Evolutionary conservation across 2,329 filamentous ascomycete species (phyloP).

Genomic region (Aspergillus ruber): DNA sequence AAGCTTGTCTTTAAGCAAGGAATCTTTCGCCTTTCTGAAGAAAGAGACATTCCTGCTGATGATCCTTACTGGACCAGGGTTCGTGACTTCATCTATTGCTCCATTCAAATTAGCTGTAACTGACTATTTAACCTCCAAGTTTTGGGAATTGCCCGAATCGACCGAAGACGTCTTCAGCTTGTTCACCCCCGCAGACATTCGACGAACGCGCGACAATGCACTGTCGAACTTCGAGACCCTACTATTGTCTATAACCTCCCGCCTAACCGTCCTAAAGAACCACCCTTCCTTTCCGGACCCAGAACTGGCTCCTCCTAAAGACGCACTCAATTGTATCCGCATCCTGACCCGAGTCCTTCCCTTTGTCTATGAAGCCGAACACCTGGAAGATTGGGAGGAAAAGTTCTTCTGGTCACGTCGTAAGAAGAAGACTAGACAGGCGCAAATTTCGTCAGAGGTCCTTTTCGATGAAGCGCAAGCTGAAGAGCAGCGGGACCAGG

Average conservation of each 20-base stretch:
- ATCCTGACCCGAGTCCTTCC: constrained; percentile 84
- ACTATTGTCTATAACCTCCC: constrained; percentile 73
- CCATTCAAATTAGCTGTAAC: constrained; percentile 15
- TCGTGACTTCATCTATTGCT: constrained; percentile 32
- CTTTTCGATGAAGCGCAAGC: constrained; percentile 72
- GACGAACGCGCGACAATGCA: constrained; percentile 76
- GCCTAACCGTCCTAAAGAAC: constrained; percentile 73
- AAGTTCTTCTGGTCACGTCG: constrained; percentile 83
- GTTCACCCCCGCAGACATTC: constrained; percentile 82
- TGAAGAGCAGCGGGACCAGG: constrained; percentile 45
- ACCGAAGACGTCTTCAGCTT: constrained; percentile 95
- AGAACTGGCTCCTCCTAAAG: constrained; percentile 72
- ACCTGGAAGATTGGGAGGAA: constrained; percentile 78
- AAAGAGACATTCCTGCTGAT: constrained; percentile 76
- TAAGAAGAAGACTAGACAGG: constrained; percentile 63
- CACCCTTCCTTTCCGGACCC: constrained; percentile 86
- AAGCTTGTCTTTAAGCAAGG: constrained; percentile 98
- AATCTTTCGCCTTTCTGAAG: constrained; percentile 93
- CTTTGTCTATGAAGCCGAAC: constrained; percentile 84
- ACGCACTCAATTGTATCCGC: constrained; percentile 92
- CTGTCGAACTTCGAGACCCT: constrained; percentile 86
- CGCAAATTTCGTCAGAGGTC: constrained; percentile 64
- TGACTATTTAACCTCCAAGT: constrained; percentile 48
- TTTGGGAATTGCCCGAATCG: constrained; percentile 95
- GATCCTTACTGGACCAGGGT: constrained; percentile 92